Base-by-base conservation (phyloP, 2,329 filamentous ascomycete species). In the Cladophialophora immunda region DNA sequence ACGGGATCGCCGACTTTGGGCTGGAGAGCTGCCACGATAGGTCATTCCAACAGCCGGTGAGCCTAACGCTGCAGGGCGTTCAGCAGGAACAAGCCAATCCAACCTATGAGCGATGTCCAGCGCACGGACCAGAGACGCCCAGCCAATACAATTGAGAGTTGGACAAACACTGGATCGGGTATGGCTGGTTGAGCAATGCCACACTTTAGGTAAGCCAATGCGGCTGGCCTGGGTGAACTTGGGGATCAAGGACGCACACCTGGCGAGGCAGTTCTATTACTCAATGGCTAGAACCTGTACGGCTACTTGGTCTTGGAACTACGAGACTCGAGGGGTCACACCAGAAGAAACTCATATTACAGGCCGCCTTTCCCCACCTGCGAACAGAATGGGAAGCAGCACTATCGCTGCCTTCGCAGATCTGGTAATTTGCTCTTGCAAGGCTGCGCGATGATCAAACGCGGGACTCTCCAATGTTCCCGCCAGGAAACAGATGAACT, bases 81-180 rank as follows among this genome's bases (percentile, higher is more conserved):
- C 45, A 50, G 45, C 45, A 50, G 45, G 45, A 25, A 50, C 45
- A 50, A 25, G 22, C 45, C 3, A 50, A 50, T 50, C 45, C 22
- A 50, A 50, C 45, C 45, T 50, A 50, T 50, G 45, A 27, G 45
- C 1, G 8, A 4, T 50, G 45, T 32, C 29, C 53, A n/a, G 27
- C 53, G 30, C 30, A 30, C 27, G 53, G 53, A 27, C 53, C 53
- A 34, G 17, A 1, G 34, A 30, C 30, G 15, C 3, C 53, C 25
- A 30, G 53, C 53, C 27, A 34, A 30, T 30, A 2, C 53, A 8
- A 6, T 11, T 19, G 58, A 53, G 27, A 30, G n/a, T 6, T 38
- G 58, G 52, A 38, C 58, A 61, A 61, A 61, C 47, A 61, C 58
- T 38, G 47, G 4, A 61, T 54, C 47, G 29, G 58, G 58, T 34